Evolutionary conservation across 202 grass and related monocot genomes (phyloP).

Genomic region (Setaria viridis): DNA sequence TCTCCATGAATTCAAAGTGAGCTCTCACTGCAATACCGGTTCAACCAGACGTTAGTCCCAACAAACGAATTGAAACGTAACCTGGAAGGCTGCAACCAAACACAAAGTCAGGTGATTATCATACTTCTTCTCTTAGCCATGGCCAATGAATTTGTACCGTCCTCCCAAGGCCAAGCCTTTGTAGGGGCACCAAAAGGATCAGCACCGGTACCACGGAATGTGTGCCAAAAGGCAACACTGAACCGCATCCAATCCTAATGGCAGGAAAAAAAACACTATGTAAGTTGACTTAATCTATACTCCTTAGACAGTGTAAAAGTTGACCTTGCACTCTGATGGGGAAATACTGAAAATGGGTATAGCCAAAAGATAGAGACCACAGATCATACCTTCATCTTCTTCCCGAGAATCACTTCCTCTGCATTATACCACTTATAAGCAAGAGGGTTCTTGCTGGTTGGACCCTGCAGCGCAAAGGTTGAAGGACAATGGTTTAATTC

Average conservation of each 20-base stretch:
- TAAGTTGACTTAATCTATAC: background rate
- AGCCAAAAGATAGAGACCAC: background rate
- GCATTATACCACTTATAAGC: constrained; percentile 95
- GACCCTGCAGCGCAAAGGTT: constrained; percentile 59
- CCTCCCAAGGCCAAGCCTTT: constrained; percentile 95
- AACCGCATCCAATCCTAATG: constrained; percentile 90
- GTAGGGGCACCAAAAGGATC: constrained; percentile 89
- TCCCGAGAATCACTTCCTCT: constrained; percentile 93
- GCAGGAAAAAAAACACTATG: background rate
- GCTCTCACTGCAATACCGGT: constrained; percentile 70
- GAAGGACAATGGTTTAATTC: background rate
- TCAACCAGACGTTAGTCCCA: constrained; percentile 28
- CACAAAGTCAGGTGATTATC: constrained; percentile 21
- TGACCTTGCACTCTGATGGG: background rate
- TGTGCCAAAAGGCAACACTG: constrained; percentile 95
- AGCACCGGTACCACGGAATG: constrained; percentile 78
- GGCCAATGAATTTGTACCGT: constrained; percentile 86
- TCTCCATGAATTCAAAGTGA: constrained; percentile 95
- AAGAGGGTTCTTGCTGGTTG: constrained; percentile 85
- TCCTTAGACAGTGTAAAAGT: background rate
- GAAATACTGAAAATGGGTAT: background rate
- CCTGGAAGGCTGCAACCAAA: background rate
- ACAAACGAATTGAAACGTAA: background rate
- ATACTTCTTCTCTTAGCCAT: constrained; percentile 99
- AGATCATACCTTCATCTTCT: constrained; percentile 89